phyloP scores from a whole-genome alignment of 495 filamentous ascomycete species.

The Annulohypoxylon stygium region DNA sequence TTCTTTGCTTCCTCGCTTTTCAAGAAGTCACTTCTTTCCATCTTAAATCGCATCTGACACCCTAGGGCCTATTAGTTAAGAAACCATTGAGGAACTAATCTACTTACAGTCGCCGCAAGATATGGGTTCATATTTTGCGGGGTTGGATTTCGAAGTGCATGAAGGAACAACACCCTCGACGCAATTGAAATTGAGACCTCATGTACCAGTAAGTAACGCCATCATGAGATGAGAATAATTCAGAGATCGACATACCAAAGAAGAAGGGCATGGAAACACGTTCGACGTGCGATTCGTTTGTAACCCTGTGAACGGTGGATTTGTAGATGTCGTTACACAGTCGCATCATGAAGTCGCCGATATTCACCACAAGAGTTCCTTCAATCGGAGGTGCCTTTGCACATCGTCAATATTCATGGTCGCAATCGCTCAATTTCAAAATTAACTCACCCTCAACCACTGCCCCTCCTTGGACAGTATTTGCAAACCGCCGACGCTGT shows the following conservation, averaged over 20 bases:
- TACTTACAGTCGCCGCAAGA: constrained; percentile 62
- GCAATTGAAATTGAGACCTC: constrained; percentile 64
- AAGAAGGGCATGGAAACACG: constrained; percentile 74
- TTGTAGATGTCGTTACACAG: constrained; percentile 72
- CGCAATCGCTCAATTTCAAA: constrained; percentile 6
- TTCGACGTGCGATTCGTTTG: constrained; percentile 59
- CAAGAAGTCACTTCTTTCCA: constrained; percentile 51
- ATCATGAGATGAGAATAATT: background rate
- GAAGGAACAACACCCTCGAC: constrained; percentile 64
- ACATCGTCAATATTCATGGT: constrained; percentile 18
- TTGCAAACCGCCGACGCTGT: constrained; percentile 67
- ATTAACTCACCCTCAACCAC: constrained; percentile 63
- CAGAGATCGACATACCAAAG: constrained; percentile 52
- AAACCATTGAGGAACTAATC: background rate
- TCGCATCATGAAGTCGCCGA: constrained; percentile 73
- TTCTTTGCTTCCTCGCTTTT: constrained; percentile 47
- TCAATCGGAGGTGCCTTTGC: constrained; percentile 60
- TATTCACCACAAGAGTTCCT: constrained; percentile 73
- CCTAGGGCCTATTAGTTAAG: constrained; percentile 44
- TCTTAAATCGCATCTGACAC: constrained; percentile 57
- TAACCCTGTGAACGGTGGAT: constrained; percentile 71
- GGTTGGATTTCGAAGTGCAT: constrained; percentile 66
- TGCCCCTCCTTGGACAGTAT: constrained; percentile 63
- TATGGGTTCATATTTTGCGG: constrained; percentile 69
- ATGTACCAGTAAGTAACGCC: constrained; percentile 13